Conservation (phyloP, 2,329 filamentous ascomycete species). For the Rhynchosporium agropyri region DNA sequence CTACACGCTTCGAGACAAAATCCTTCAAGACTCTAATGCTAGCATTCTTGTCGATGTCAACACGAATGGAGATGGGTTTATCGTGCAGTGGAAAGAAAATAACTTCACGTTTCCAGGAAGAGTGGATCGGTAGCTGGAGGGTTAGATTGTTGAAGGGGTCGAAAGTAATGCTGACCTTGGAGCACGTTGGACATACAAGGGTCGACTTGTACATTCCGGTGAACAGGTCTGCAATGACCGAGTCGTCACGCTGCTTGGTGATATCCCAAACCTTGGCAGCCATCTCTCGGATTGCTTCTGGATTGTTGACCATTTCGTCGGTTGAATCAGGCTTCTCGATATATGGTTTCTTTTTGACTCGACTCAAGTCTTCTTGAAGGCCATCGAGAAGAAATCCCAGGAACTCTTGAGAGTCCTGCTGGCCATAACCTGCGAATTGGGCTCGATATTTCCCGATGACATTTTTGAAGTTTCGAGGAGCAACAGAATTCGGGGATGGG, state of each 20-base stretch:
- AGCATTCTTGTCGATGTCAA: constrained; percentile 80
- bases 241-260: constrained; percentile 89
- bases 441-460: constrained; percentile 80
- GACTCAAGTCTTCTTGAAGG: constrained; percentile 91
- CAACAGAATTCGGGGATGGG: constrained; percentile 65
- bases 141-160: constrained; percentile 97
- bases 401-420: constrained; percentile 98
- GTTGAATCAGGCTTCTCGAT: constrained; percentile 97
- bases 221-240: constrained; percentile 92
- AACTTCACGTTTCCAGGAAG: constrained; percentile 74
- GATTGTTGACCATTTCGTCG: constrained; percentile 89
- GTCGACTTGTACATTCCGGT: constrained; percentile 99
- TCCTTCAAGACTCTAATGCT: constrained; percentile 70
- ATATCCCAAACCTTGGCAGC: constrained; percentile 90
- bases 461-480: constrained; percentile 80
- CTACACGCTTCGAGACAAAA: constrained; percentile 68
- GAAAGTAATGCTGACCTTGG: constrained; percentile 97
- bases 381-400: constrained; percentile 93
- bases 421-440: constrained; percentile 89
- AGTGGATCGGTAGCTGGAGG: constrained; percentile 84
- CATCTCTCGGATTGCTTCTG: constrained; percentile 77
- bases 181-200: constrained; percentile 84
- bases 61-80: constrained; percentile 68
- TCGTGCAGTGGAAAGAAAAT: constrained; percentile 78
- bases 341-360: constrained; percentile 93